These are phyloP conservation scores for Solanum chacoense DNA, from an alignment of 305 asterid species.

Conservation along the genomic window DNA sequence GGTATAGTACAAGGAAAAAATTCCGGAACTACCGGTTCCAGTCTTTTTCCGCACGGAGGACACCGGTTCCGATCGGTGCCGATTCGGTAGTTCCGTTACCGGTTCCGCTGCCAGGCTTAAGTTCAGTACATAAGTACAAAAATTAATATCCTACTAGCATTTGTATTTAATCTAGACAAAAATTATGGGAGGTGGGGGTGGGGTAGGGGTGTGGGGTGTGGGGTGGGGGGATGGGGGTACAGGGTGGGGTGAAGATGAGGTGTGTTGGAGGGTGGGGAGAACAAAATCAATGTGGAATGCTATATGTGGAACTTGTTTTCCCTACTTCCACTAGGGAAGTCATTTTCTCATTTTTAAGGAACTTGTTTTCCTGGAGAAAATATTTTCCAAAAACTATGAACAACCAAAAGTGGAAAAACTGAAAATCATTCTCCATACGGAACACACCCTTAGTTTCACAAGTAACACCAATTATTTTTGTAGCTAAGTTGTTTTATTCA, in stretches of 20 bases:
- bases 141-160: background rate
- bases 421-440: background rate
- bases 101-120: too few species aligned
- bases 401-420: background rate
- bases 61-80: too few species aligned
- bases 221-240: background rate
- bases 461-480: background rate
- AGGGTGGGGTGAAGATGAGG: background rate
- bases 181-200: background rate
- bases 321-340: background rate
- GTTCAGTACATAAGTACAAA: background rate
- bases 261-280: background rate
- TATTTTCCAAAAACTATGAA: background rate
- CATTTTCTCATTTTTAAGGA: background rate
- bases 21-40: too few species aligned
- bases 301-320: background rate
- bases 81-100: too few species aligned
- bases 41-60: too few species aligned
- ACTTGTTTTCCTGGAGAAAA: background rate
- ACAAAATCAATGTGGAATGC: background rate
- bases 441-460: background rate
- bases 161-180: background rate
- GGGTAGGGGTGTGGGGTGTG: background rate
- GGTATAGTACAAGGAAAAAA: too few species aligned
- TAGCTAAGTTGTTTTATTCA: background rate